Base-by-base conservation (phyloP, 108 stramenopile genomes). In the Nitzschia sp. region DNA sequence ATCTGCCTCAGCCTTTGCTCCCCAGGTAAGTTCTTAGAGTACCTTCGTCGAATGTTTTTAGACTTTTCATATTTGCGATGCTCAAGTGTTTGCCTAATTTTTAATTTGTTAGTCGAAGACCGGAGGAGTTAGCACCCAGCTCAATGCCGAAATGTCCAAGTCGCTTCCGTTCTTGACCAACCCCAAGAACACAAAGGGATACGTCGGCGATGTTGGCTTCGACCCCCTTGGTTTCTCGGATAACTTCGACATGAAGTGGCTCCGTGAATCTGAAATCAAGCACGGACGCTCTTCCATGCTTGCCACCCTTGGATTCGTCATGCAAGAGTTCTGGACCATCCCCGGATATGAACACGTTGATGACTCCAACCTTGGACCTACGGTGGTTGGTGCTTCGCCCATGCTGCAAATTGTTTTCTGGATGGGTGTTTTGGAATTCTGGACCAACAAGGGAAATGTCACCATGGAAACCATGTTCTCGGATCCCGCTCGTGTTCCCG, bases 221-320 rank as follows among this genome's bases (percentile, higher is more conserved):
- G 97, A 98, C 75, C 97, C 97, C 47, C 81, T 98, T 41, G 80
- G 80, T 56, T 89, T 97, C 71, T 89, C 96, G 23, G 90, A 90
- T 35, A 73, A 85, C 77, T 83, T 94, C 32, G 97, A 98, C 80
- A 90, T 96, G 55, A 97, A 98, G 81, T 98, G 96, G 96, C 69
- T 98, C 65, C 92, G 93, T 29, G 97, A 98, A 63, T 85, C 96
- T 45, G 97, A 98, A 71, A 83, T 98, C 82, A 98, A 98, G 85
- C 97, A 98, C 91, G 79, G 93, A 41, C 96, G 97, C 27, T 75
- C 91, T 8, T 73, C 95, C 71, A 98, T 98, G 97, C 88, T 98
- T 47, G 97, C 94, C 64, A 63, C 81, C 35, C 71, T 89, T 61
- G 94, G 94, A 45, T 95, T 92, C 72, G 71, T 85, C 58, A 72